Percentiles rank a stretch among this genome's conserved stretches.
Evolutionary conservation across 179 eudicot genomes (phyloP).

Genomic region (Beta macrorhiza): DNA sequence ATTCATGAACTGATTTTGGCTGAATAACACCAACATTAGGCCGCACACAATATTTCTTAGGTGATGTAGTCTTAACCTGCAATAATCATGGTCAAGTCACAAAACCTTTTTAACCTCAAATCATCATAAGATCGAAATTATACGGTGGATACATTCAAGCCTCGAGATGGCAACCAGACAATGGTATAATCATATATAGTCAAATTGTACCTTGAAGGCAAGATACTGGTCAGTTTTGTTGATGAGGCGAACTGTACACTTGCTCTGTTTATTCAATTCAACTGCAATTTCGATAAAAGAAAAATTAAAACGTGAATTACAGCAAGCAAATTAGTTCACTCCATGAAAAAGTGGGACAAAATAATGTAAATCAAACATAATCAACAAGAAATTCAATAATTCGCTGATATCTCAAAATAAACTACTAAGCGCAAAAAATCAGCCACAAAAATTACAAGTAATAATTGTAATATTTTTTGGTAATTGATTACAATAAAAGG

Average conservation of each 20-base stretch:
- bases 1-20: conserved; percentile 54
- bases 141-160: not conserved
- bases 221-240: conserved; percentile 61
- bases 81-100: conserved; percentile 5
- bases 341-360: not conserved
- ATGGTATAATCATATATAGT: not conserved
- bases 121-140: not conserved
- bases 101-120: not conserved
- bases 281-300: conserved; percentile 34
- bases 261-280: conserved; percentile 70
- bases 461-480: not conserved
- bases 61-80: conserved; percentile 83
- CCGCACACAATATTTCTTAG: conserved; percentile 74
- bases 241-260: conserved; percentile 52
- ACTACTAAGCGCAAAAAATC: not conserved
- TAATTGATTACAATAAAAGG: not conserved
- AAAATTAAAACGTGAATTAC: not conserved
- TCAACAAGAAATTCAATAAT: not conserved
- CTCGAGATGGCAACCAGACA: not conserved
- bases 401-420: conserved; percentile 8
- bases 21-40: conserved; percentile 64
- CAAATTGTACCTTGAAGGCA: conserved; percentile 69
- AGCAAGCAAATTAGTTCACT: conserved; percentile 11
- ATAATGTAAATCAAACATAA: conserved; percentile 17
- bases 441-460: not conserved